Conservation (phyloP, 1,284 basidiomycete genomes). For the Pterulicium gracile region DNA sequence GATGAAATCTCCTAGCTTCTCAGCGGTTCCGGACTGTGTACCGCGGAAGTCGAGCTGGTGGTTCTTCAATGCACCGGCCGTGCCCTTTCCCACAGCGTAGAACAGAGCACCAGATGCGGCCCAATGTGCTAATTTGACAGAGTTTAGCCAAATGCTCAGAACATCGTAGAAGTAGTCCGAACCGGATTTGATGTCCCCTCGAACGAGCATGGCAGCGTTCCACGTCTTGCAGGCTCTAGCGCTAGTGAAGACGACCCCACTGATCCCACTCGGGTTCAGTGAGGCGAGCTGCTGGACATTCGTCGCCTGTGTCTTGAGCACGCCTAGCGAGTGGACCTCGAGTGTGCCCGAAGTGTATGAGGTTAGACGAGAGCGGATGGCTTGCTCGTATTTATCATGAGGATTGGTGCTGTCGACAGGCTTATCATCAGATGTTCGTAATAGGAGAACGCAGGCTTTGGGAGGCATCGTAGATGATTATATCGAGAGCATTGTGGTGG, state of each 20-base stretch:
- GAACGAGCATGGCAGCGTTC: constrained; percentile 21
- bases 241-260: constrained; percentile 65
- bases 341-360: no score
- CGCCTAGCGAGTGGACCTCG: constrained; percentile 28
- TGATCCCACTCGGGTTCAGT: constrained; percentile 22
- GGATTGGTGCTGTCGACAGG: no score
- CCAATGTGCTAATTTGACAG: background rate
- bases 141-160: background rate
- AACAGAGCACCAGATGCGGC: constrained; percentile 31
- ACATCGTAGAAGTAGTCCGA: no score
- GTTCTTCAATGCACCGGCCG: constrained; percentile 28
- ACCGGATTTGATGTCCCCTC: background rate
- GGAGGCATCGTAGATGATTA: background rate
- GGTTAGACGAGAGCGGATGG: background rate
- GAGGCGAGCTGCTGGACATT: constrained; percentile 38
- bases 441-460: background rate
- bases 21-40: constrained; percentile 50
- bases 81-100: constrained; percentile 65
- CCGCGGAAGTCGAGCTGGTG: constrained; percentile 37
- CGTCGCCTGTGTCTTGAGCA: constrained; percentile 49
- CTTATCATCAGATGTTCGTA: background rate
- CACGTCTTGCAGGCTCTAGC: constrained; percentile 63
- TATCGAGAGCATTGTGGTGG: no score
- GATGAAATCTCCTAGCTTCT: constrained; percentile 57
- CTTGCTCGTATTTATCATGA: background rate